Evolutionary conservation across 495 filamentous ascomycete species (phyloP).

Genomic region (Aspergillus cavernicola): DNA sequence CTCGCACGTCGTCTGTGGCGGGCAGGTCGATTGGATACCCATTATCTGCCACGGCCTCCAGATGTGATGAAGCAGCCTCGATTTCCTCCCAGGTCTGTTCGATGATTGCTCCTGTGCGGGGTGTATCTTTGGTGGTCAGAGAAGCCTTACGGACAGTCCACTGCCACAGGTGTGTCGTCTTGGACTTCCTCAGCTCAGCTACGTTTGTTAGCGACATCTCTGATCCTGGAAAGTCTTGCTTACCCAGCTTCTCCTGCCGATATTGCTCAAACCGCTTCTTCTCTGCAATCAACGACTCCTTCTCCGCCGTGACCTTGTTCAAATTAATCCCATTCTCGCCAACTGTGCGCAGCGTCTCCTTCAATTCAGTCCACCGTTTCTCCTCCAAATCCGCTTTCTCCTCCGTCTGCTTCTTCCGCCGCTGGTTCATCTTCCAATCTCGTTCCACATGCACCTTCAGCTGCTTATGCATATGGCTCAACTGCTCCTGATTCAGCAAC

Average conservation of each 20-base stretch:
- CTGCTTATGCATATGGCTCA: background rate
- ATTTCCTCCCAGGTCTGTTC: background rate
- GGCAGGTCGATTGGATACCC: background rate
- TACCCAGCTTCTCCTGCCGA: background rate
- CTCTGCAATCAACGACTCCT: background rate
- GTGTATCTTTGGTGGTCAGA: background rate
- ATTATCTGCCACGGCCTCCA: background rate
- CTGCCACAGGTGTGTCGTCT: background rate
- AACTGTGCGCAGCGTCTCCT: background rate
- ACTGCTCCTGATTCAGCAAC: background rate
- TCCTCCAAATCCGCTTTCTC: background rate
- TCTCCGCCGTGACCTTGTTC: background rate
- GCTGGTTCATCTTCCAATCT: background rate
- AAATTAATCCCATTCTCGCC: background rate
- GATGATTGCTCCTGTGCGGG: background rate
- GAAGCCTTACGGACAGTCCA: background rate
- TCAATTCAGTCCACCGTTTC: background rate
- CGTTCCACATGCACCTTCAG: background rate
- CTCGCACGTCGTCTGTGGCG: background rate
- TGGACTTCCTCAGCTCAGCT: background rate
- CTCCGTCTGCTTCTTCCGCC: background rate
- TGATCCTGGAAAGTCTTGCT: background rate
- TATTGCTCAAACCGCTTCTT: background rate
- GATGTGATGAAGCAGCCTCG: background rate
- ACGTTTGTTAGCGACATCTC: no score